Evolutionary conservation across 2,329 filamentous ascomycete species (phyloP).

Genomic region (Hypoxylon sp.): DNA sequence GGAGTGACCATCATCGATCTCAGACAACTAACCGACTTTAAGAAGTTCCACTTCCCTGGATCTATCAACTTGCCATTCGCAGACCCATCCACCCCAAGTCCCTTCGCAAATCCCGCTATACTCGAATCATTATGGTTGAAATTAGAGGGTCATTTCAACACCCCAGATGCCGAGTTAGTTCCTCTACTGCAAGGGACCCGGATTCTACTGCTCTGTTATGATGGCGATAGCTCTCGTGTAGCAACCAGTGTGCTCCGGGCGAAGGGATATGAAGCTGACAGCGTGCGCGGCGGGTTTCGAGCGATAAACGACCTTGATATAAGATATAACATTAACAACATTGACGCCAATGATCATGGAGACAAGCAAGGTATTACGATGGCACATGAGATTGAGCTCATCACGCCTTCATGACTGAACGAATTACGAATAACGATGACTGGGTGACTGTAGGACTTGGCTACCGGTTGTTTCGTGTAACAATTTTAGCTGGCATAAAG

Average conservation of each 20-base stretch:
- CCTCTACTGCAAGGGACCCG: constrained; percentile 53
- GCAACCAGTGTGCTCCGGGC: constrained; percentile 68
- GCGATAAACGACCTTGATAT: constrained; percentile 23
- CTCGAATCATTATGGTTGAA: constrained; percentile 64
- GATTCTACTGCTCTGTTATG: constrained; percentile 66
- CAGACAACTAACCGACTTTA: constrained; percentile 60
- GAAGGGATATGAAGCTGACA: constrained; percentile 64
- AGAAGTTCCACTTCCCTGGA: constrained; percentile 59
- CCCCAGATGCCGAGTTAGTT: constrained; percentile 43
- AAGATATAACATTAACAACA: not conserved
- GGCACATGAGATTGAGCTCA: constrained; percentile 30
- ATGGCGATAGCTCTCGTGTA: constrained; percentile 68
- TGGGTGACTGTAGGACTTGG: not conserved
- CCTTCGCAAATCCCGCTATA: constrained; percentile 62
- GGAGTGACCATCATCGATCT: constrained; percentile 61
- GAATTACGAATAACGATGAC: not conserved
- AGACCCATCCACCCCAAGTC: constrained; percentile 56
- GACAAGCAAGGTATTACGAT: constrained; percentile 24
- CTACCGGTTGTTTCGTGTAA: not conserved
- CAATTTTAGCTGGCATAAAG: not conserved
- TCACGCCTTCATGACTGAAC: constrained; percentile 24
- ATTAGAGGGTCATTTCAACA: constrained; percentile 61
- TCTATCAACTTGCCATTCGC: constrained; percentile 63
- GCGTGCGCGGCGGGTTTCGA: constrained; percentile 60
- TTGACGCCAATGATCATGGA: constrained; percentile 4